These are phyloP conservation scores for Plectosphaerella cucumerina DNA, from an alignment of 2,329 filamentous ascomycete species.

Conservation along the genomic window DNA sequence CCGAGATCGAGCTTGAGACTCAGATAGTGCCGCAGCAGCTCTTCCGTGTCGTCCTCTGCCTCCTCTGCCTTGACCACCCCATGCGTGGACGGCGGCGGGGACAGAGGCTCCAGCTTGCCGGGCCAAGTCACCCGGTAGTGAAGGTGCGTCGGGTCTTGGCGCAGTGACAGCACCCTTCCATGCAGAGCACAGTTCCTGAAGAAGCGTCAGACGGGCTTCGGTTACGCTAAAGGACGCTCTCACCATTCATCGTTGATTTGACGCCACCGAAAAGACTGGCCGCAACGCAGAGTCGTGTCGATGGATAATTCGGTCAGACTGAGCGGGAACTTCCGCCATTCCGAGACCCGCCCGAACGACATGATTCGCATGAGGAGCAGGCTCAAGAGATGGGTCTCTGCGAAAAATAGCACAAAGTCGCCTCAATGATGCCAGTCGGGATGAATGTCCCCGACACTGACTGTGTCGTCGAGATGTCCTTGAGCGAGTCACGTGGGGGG, in stretches of 20 bases:
- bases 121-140: conserved; percentile 74
- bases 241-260: conserved; percentile 83
- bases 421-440: no score
- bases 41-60: conserved; percentile 62
- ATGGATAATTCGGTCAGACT: conserved; percentile 84
- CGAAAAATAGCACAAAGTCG: no score
- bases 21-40: conserved; percentile 78
- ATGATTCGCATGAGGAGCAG: conserved; percentile 14
- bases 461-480: no score
- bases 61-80: conserved; percentile 15
- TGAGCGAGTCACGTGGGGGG: no score
- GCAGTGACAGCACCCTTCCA: conserved; percentile 79
- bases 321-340: conserved; percentile 85
- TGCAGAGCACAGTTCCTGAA: conserved; percentile 74
- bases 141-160: conserved; percentile 73
- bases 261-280: conserved; percentile 95
- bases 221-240: conserved; percentile 6
- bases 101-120: conserved; percentile 10
- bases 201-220: not conserved
- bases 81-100: conserved; percentile 5
- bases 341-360: conserved; percentile 49
- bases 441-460: no score
- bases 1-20: conserved; percentile 76
- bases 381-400: no score
- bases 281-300: conserved; percentile 89